These are phyloP conservation scores for Anthracocystis walkeri DNA, from an alignment of 1,284 basidiomycete species.

Conservation along the genomic window DNA sequence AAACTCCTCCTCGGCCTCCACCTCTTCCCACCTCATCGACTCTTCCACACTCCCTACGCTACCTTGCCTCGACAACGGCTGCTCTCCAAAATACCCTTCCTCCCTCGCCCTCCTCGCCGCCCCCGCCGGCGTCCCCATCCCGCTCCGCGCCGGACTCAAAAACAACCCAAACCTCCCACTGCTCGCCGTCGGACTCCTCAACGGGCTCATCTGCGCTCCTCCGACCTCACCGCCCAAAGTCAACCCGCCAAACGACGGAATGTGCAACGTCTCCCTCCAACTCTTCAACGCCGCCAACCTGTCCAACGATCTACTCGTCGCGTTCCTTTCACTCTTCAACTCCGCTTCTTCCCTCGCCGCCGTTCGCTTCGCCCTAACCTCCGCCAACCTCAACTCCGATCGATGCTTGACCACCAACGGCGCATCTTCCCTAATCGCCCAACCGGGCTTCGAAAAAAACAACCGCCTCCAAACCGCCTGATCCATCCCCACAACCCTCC, in stretches of 20 bases:
- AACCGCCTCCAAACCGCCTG: conserved; percentile 44
- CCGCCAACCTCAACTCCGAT: conserved; percentile 19
- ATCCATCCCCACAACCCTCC: conserved; percentile 42
- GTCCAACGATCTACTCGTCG: conserved; percentile 26
- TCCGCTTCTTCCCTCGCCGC: conserved; percentile 29
- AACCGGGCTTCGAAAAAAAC: conserved; percentile 48
- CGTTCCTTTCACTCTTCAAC: conserved; percentile 18
- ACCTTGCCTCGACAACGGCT: conserved; percentile 18
- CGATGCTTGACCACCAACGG: conserved; percentile 43
- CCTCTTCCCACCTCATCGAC: conserved; percentile 26
- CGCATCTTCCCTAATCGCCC: conserved; percentile 54
- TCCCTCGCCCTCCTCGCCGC: conserved; percentile 31
- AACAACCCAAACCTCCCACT: conserved; percentile 43
- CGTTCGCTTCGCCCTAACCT: conserved; percentile 17
- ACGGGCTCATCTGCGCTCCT: conserved; percentile 34
- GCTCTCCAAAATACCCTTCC: conserved; percentile 16
- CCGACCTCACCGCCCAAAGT: conserved; percentile 20
- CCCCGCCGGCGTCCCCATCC: conserved; percentile 36
- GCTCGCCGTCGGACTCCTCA: conserved; percentile 38
- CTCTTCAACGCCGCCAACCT: conserved; percentile 34
- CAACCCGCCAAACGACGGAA: conserved; percentile 37
- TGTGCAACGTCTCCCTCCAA: conserved; percentile 49
- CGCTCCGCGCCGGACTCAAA: conserved; percentile 26
- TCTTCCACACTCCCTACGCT: conserved; percentile 21
- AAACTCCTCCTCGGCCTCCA: conserved; percentile 40